These are phyloP conservation scores for Austroboletus festivus DNA, from an alignment of 768 basidiomycete genomes.

Conservation along the genomic window DNA sequence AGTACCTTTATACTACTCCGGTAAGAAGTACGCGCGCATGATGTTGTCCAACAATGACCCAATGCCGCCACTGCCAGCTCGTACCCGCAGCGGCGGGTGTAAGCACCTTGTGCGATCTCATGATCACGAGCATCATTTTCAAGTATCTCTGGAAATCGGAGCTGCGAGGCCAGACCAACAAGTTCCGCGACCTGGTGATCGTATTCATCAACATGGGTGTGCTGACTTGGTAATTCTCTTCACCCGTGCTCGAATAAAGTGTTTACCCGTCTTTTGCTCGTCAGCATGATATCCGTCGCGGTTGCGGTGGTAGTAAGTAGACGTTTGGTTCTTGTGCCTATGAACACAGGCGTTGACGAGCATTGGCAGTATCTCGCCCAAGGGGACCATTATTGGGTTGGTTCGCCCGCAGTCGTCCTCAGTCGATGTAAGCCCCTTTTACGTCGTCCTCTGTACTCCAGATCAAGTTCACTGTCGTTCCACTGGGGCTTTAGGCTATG, in stretches of 20 bases:
- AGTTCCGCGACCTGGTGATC: conserved; percentile 8
- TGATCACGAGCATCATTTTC: conserved; percentile 11
- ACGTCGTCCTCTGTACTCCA: too few relatives aligned
- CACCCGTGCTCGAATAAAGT: background rate
- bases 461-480: background rate
- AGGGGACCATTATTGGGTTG: conserved; percentile 9
- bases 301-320: conserved; percentile 8
- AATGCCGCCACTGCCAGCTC: background rate
- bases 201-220: conserved; percentile 17
- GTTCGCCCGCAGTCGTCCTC: conserved; percentile 4
- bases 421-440: conserved; percentile 8
- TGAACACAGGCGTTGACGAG: background rate
- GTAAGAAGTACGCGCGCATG: background rate
- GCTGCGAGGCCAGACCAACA: conserved; percentile 1
- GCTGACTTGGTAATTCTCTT: conserved; percentile 8
- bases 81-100: conserved; percentile 2
- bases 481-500: conserved; percentile 3
- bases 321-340: background rate
- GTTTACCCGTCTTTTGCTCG: too few relatives aligned
- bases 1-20: conserved; percentile 7
- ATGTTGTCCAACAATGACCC: too few relatives aligned
- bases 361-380: conserved; percentile 7
- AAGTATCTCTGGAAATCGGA: conserved; percentile 12
- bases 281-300: conserved; percentile 6
- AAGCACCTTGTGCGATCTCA: conserved; percentile 11